Evolutionary conservation across 768 basidiomycete genomes (phyloP).

Genomic region (Mycena polygramma): DNA sequence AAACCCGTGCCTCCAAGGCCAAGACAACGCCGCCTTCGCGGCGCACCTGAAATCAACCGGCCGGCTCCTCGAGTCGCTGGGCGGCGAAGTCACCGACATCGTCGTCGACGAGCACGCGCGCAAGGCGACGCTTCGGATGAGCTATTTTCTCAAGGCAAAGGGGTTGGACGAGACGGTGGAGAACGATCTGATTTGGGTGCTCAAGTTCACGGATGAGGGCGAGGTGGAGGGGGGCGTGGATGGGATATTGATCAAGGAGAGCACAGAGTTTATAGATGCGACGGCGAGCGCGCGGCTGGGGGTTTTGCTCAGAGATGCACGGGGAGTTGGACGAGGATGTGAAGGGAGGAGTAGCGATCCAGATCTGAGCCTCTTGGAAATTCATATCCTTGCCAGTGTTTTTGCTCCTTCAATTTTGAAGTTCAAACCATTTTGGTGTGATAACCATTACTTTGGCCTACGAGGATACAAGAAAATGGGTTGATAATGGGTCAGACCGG

Average conservation of each 20-base stretch:
- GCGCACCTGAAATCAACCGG: background rate
- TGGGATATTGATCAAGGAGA: slow-evolving; percentile 10
- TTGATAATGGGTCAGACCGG: too few relatives aligned
- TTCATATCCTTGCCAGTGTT: too few relatives aligned
- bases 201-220: slow-evolving; percentile 9
- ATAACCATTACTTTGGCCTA: too few relatives aligned
- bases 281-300: slow-evolving; percentile 1
- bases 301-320: background rate
- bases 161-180: slow-evolving; percentile 9
- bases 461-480: too few relatives aligned
- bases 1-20: background rate
- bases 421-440: too few relatives aligned
- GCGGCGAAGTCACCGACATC: slow-evolving; percentile 9
- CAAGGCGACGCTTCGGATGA: slow-evolving; percentile 8
- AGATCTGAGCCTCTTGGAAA: background rate
- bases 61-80: background rate
- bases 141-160: slow-evolving; percentile 4
- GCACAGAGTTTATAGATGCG: slow-evolving; percentile 5
- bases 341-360: background rate
- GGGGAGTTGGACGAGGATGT: background rate
- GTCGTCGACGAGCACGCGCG: slow-evolving; percentile 2
- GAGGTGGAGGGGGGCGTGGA: slow-evolving; percentile 6
- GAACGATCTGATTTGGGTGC: slow-evolving; percentile 11
- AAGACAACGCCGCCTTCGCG: background rate
- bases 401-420: too few relatives aligned